These are phyloP conservation scores for Candida broadrunensis DNA, from an alignment of 805 yeast genomes.

Conservation along the genomic window DNA sequence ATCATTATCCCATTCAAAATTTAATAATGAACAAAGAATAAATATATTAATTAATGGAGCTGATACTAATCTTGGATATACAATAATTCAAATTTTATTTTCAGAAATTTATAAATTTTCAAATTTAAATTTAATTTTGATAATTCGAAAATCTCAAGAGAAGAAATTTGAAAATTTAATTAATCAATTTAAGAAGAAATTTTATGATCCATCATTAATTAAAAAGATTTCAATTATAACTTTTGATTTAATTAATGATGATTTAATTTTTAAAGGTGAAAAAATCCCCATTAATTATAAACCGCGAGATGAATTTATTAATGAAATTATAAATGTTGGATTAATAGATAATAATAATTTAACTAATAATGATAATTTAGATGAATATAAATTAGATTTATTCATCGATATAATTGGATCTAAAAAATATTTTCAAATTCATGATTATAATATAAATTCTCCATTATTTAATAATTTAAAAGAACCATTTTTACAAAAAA, in stretches of 20 bases:
- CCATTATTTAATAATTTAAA: constrained; percentile 26
- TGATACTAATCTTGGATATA: constrained; percentile 36
- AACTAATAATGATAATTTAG: constrained; percentile 14
- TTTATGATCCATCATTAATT: constrained; percentile 14
- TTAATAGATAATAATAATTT: constrained; percentile 12
- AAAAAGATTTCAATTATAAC: background rate
- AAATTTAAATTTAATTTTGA: constrained; percentile 22
- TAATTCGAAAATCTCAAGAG: constrained; percentile 21
- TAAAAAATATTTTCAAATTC: constrained; percentile 32
- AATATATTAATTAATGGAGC: constrained; percentile 41
- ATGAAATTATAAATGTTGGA: constrained; percentile 32
- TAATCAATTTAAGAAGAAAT: constrained; percentile 12
- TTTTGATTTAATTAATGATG: constrained; percentile 33
- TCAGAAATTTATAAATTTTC: background rate
- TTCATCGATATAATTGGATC: constrained; percentile 41
- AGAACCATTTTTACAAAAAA: constrained; percentile 31
- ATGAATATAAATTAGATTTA: constrained; percentile 29
- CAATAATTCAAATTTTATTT: constrained; percentile 28
- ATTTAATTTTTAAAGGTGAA: constrained; percentile 34
- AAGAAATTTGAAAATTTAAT: constrained; percentile 18
- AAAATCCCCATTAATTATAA: constrained; percentile 31
- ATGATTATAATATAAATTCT: constrained; percentile 21
- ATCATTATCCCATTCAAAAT: constrained; percentile 24
- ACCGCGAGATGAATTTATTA: constrained; percentile 35
- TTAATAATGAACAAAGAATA: constrained; percentile 14